Evolutionary conservation across 2,329 filamentous ascomycete genomes (phyloP).

Genomic region (Alternaria metachromatica): DNA sequence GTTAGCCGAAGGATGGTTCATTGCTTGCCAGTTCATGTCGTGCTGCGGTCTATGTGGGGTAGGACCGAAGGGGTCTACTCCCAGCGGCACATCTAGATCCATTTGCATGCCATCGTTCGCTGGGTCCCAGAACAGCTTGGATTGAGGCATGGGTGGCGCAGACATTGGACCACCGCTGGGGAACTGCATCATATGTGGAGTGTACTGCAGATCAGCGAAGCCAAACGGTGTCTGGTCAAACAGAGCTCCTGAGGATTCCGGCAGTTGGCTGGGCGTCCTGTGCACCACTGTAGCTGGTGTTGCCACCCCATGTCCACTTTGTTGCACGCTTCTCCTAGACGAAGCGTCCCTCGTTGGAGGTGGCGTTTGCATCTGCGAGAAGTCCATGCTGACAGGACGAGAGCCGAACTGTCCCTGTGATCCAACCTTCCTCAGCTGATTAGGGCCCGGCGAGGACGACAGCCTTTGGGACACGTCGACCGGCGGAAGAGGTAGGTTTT

Average conservation of each 20-base stretch:
- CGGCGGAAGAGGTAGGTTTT: slow-evolving; percentile 63
- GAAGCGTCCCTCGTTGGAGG: slow-evolving; percentile 65
- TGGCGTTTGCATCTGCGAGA: slow-evolving; percentile 65
- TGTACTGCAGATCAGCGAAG: slow-evolving; percentile 63
- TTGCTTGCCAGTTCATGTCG: slow-evolving; percentile 41
- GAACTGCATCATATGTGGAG: slow-evolving; percentile 64
- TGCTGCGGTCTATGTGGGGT: slow-evolving; percentile 44
- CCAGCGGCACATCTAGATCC: slow-evolving; percentile 44
- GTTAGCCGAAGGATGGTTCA: slow-evolving; percentile 34
- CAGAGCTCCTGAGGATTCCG: slow-evolving; percentile 29
- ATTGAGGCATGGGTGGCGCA: slow-evolving; percentile 64
- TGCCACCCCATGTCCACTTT: slow-evolving; percentile 35
- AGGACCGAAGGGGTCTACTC: slow-evolving; percentile 44
- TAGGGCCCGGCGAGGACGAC: slow-evolving; percentile 63
- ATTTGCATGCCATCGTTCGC: slow-evolving; percentile 38
- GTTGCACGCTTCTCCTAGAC: slow-evolving; percentile 54
- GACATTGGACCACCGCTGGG: slow-evolving; percentile 60
- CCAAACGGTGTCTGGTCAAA: slow-evolving; percentile 53
- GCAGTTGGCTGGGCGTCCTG: slow-evolving; percentile 46
- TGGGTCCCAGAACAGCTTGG: slow-evolving; percentile 49
- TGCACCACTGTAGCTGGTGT: slow-evolving; percentile 51
- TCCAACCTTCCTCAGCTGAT: slow-evolving; percentile 22
- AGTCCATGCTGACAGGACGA: slow-evolving; percentile 47
- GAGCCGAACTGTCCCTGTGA: slow-evolving; percentile 24
- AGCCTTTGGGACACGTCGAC: slow-evolving; percentile 66